These are phyloP conservation scores for Panellus pusillus DNA, from an alignment of 768 basidiomycete species.

Conservation along the genomic window DNA sequence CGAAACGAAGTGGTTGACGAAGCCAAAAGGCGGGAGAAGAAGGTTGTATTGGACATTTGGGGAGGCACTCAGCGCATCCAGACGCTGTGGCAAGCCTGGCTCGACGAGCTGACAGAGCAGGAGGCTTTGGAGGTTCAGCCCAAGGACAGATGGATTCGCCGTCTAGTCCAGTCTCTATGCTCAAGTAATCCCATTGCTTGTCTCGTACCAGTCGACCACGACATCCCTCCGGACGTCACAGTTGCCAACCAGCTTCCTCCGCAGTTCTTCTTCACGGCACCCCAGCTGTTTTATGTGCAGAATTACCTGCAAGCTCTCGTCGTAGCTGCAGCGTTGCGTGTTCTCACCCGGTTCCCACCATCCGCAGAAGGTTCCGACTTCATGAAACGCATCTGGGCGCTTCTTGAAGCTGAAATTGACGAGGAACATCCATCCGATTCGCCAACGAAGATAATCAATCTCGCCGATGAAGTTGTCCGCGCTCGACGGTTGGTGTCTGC, in stretches of 20 bases:
- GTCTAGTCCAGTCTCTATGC: constrained; percentile 46
- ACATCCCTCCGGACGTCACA: background rate
- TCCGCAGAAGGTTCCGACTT: constrained; percentile 37
- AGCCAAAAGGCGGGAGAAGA: constrained; percentile 55
- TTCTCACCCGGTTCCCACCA: constrained; percentile 48
- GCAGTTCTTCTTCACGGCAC: constrained; percentile 60
- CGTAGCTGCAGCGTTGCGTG: constrained; percentile 59
- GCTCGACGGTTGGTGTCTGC: constrained; percentile 37
- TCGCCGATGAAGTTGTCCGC: constrained; percentile 73
- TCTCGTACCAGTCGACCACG: constrained; percentile 20
- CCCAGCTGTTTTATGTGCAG: constrained; percentile 57
- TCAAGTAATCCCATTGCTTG: constrained; percentile 42
- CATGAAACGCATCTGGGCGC: constrained; percentile 62
- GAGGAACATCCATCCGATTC: constrained; percentile 32
- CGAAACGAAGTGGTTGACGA: constrained; percentile 47
- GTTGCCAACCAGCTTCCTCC: constrained; percentile 59
- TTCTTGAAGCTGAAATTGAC: constrained; percentile 59
- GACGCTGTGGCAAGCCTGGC: constrained; percentile 36
- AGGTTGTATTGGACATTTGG: constrained; percentile 55
- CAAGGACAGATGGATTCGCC: constrained; percentile 43
- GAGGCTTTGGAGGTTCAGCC: constrained; percentile 10
- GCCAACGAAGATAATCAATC: constrained; percentile 60
- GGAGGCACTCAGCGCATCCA: constrained; percentile 32
- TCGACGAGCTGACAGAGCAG: constrained; percentile 19
- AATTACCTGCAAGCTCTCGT: constrained; percentile 72